Evolutionary conservation across 2,329 filamentous ascomycete species (phyloP), one percentile per base, ranked within the genome.

Genomic region (Fusarium coicis): DNA sequence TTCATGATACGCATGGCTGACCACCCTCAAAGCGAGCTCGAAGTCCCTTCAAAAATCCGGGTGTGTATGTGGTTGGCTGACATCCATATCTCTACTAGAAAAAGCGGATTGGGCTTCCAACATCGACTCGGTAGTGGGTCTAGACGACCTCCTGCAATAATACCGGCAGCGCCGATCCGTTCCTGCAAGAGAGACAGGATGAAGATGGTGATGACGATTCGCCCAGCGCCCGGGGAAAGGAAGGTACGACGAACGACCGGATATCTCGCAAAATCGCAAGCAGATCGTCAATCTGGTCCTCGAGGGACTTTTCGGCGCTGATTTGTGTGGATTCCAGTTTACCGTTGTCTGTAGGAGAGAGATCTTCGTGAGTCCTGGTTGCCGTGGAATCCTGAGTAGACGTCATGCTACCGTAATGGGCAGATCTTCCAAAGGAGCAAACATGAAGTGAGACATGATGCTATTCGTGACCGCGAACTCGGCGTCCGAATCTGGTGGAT

Each of bases 391-490:
- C 21, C 14, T n/a, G 5, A 15, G 39, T 21, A 42, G 39, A n/a
- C 39, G 8, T 42, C 39, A 42, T 42, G 21, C 7, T 42, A 15
- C 39, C 39, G 14, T 42, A 42, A 14, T 42, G 39, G 5, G 39
- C 12, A 6, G 39, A 1, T 42, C 39, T n/a, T 23, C 42, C 10
- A 5, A 18, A 10, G 42, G 10, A 10, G 5, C 1, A 18, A 44
- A 3, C 42, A 44, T 44, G n/a, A 18, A 5, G 6, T 4, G 16
- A 26, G 16, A 18, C 5, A 40, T n/a, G 12, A 4, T 1, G 12
- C 21, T 14, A 8, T 40, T n/a, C 7, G 21, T 12, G 19, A n/a
- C 5, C 12, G 42, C n/a, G 0, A 23, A 18, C 0, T 18, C 10
- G 7, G 42, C 2, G 42, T 44, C 10, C 40, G n/a, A 7, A 23